Base-by-base conservation (phyloP, 768 basidiomycete genomes). In the Stropharia rugosoannulata region DNA sequence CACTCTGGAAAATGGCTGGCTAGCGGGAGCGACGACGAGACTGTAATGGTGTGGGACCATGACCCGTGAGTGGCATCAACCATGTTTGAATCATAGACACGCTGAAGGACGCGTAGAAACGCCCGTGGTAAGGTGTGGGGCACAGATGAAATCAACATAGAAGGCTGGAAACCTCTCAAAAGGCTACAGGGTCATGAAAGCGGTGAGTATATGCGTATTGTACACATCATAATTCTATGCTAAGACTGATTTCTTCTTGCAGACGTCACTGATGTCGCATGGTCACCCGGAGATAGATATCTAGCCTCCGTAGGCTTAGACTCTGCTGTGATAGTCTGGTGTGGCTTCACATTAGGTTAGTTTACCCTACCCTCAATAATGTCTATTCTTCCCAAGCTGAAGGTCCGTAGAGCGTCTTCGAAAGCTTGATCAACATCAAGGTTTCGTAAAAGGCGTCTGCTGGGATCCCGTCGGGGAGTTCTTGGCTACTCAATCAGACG, bases 381-480 rank as follows among this genome's bases (percentile, higher is more conserved):
- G 32, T n/a, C 42, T 3, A 18, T 7, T 4, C 29, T 18, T 11
- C 51, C 45, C 2, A 49, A 16, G 32, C 40, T 44, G 45, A 46
- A 41, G 12, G 56, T 29, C 29, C 25, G 42, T 66, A 97, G 95
- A 95, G 62, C 87, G 90, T 11, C 68, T 98, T 54, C 79, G 82
- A 38, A 92, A 88, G 69, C 81, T 99, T 5, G 90, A 92, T 56
- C 84, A 84, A 55, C 97, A 98, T 66, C 87, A 93, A 64, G 96
- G 95, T 2, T 98, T 98, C 70, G 95, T 99, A 64, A 98, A 99
- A 72, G 97, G 97, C 56, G 93, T 99, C 48, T 95, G 93, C 66
- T 99, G 96, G 87, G 97, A 99, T 73, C 97, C 97, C 3, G 96
- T 95, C 2, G 97, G 97, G 44, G 91, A 98, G 72, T 98, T 88